A percentile compares a stretch with the other conserved stretches of the same genome.
These are phyloP conservation scores for Pichia rugopelliculosa DNA, from an alignment of 805 yeast species.

Conservation along the genomic window DNA sequence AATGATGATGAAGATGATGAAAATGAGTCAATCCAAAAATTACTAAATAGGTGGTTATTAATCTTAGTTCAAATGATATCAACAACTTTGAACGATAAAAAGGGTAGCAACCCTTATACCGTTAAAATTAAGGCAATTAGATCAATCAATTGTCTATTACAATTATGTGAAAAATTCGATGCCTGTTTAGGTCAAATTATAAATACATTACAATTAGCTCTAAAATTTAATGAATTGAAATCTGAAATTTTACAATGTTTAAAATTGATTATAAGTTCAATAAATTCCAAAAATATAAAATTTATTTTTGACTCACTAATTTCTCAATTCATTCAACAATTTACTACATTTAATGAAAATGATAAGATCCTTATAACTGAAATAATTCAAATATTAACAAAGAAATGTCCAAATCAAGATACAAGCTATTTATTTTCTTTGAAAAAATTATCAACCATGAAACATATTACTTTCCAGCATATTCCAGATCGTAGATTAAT, in stretches of 20 bases:
- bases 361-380: constrained; percentile 41
- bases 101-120: constrained; percentile 62
- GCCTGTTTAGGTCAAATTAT: constrained; percentile 74
- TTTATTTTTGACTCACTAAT: constrained; percentile 68
- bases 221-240: constrained; percentile 57
- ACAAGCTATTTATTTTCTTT: constrained; percentile 8
- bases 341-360: constrained; percentile 42
- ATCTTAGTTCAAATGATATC: constrained; percentile 77
- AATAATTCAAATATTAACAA: constrained; percentile 3
- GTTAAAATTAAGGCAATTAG: constrained; percentile 65
- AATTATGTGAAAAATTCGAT: constrained; percentile 36
- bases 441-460: constrained; percentile 3
- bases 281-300: constrained; percentile 50
- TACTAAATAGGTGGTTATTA: constrained; percentile 33
- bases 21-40: constrained; percentile 23
- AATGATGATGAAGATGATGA: constrained; percentile 11
- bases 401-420: constrained; percentile 5
- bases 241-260: constrained; percentile 61
- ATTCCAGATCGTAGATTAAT: constrained; percentile 1
- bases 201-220: constrained; percentile 74
- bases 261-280: constrained; percentile 48
- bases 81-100: constrained; percentile 66
- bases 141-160: constrained; percentile 65
- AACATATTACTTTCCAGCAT: constrained; percentile 3
- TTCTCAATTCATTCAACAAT: constrained; percentile 65